Evolutionary conservation across 176 grass and related monocot species (phyloP), one percentile per base, ranked within the genome.

Genomic region (Phragmites australis): DNA sequence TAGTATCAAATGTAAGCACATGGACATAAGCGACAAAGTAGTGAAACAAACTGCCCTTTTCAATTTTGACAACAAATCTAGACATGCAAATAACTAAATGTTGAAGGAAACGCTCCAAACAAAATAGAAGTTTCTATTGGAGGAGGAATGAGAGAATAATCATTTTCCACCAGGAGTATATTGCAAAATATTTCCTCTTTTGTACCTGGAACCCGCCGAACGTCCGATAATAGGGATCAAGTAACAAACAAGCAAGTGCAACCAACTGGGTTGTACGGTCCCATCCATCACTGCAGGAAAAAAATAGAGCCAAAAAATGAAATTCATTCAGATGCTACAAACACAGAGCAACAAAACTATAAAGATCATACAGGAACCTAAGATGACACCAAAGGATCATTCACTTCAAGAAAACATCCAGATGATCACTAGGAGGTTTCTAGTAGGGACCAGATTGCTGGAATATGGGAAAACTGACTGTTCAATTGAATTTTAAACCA

Each of bases 201-300:
- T 15, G 57, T 94, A 98, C 96, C 96, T 98, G 92, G 72, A 98
- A 98, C 60, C 96, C 96, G 60, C 89, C 78, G 86, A 98, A 91
- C n/a, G 96, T 98, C 60, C 96, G 86, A 81, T 98, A 98, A 83
- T 91, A 91, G 43, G 96, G 96, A 76, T 98, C 96, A 73, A 98
- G 92, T 46, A 98, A 83, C 76, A 98, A 82, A 76, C 92, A 86
- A 77, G 92, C 81, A 83, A 98, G 96, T 63, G 96, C 83, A 65
- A 94, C 90, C 77, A 98, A 78, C 70, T 98, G 96, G 67, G 96
- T 91, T 82, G 96, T 98, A 57, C 96, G 88, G 77, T 98, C 96
- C 96, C 96, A 98, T 79, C 96, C 96, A 82, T 98, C 96, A 87
- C 96, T 98, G 62, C 82, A 90, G 37, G 79, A 80, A 40, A 14